Percentiles rank a stretch among this genome's conserved stretches.
phyloP scores from a whole-genome alignment of 1,284 basidiomycete species.

The Lignosus rhinocerotis region DNA sequence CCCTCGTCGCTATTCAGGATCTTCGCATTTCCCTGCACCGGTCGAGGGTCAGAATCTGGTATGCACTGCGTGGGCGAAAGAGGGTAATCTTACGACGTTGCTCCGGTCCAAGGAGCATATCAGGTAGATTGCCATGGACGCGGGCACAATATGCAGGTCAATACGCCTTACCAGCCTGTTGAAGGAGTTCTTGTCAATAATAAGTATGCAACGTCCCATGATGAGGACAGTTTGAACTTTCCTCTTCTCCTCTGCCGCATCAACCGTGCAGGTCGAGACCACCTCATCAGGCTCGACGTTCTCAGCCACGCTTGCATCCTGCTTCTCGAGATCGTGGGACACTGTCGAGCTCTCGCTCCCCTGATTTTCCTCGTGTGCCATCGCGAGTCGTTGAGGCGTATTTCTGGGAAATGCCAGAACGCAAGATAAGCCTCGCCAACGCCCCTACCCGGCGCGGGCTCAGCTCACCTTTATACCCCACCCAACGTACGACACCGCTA shows the following conservation, averaged over 20 bases:
- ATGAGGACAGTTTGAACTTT: neutral
- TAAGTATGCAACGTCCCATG: neutral
- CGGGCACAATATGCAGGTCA: slow-evolving; percentile 27
- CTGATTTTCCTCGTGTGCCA: neutral
- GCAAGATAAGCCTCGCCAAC: too few relatives aligned
- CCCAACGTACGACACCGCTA: too few relatives aligned
- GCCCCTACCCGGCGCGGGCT: too few relatives aligned
- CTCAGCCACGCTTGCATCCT: neutral
- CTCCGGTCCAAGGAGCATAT: slow-evolving; percentile 39
- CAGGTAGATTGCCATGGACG: slow-evolving; percentile 35
- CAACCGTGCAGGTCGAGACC: neutral
- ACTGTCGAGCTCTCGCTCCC: neutral
- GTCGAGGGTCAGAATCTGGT: neutral
- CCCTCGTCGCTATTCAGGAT: slow-evolving; percentile 37
- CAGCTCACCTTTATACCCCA: too few relatives aligned
- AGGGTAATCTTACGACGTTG: slow-evolving; percentile 32
- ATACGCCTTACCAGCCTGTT: slow-evolving; percentile 27
- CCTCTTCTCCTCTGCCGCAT: neutral
- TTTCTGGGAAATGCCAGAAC: too few relatives aligned
- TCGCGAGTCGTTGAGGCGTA: neutral
- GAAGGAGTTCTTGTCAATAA: neutral
- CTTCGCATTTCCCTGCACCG: slow-evolving; percentile 38
- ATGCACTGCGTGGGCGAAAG: too few relatives aligned
- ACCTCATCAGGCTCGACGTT: neutral
- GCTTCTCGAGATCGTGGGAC: neutral